Evolutionary conservation across 805 yeast species (phyloP).

Genomic region (Dipodascopsis uninucleata): DNA sequence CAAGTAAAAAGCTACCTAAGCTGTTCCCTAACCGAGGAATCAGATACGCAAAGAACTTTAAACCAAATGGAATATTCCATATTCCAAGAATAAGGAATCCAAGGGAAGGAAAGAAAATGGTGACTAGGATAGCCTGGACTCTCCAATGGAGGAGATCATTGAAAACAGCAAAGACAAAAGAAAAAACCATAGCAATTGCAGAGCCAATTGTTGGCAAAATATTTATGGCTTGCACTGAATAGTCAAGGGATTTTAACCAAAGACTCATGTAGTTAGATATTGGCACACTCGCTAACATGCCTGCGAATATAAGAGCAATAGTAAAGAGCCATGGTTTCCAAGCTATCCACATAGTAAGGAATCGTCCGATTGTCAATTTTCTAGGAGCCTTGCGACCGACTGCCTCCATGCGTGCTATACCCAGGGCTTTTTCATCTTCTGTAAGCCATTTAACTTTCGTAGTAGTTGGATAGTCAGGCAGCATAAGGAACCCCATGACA

Average conservation of each 20-base stretch:
- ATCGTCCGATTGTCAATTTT: conserved; percentile 6
- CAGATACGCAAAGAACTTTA: conserved; percentile 59
- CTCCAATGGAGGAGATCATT: conserved; percentile 39
- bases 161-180: conserved; percentile 32
- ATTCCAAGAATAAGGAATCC: conserved; percentile 52
- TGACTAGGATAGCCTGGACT: conserved; percentile 47
- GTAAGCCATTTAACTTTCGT: conserved; percentile 2
- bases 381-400: conserved; percentile 4
- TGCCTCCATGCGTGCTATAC: not conserved
- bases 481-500: conserved; percentile 39
- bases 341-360: conserved; percentile 1
- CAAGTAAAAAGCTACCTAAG: conserved; percentile 54
- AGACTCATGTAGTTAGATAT: conserved; percentile 32
- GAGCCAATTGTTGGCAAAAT: conserved; percentile 38
- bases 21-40: conserved; percentile 57
- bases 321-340: conserved; percentile 1
- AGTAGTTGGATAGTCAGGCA: conserved; percentile 50
- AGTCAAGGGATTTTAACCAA: conserved; percentile 32
- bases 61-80: conserved; percentile 52
- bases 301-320: not conserved
- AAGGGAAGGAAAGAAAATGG: conserved; percentile 41
- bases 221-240: conserved; percentile 32
- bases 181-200: conserved; percentile 33
- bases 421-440: conserved; percentile 3
- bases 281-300: not conserved